Evolutionary conservation across 805 yeast genomes (phyloP).

Genomic region (Metschnikowia continentalis): DNA sequence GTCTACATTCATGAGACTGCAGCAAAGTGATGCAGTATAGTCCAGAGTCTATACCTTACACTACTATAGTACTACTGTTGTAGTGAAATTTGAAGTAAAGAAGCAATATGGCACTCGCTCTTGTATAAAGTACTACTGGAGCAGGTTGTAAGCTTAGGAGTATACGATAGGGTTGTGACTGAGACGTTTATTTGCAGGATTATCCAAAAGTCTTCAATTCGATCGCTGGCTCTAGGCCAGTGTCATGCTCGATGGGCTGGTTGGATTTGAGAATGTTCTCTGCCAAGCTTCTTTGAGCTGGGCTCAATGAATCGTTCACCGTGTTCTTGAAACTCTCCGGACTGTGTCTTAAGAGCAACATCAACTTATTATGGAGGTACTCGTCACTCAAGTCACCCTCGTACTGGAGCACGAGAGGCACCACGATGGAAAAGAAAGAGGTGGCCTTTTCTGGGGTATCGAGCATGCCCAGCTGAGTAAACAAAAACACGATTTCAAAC

Average conservation of each 20-base stretch:
- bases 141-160: too few relatives aligned
- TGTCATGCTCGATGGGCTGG: not conserved
- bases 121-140: too few relatives aligned
- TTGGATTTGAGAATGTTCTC: conserved; percentile 39
- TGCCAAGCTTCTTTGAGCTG: conserved; percentile 38
- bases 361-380: conserved; percentile 45
- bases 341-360: conserved; percentile 43
- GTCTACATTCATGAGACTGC: too few relatives aligned
- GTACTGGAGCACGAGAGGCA: conserved; percentile 36
- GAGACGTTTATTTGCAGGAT: not conserved
- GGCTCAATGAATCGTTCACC: conserved; percentile 35
- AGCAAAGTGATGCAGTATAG: too few relatives aligned
- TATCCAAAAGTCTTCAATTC: conserved; percentile 47
- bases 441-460: conserved; percentile 27
- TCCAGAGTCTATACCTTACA: too few relatives aligned
- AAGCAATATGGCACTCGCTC: too few relatives aligned
- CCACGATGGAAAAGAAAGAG: conserved; percentile 28
- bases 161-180: too few relatives aligned
- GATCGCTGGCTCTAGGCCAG: conserved; percentile 27
- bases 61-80: too few relatives aligned
- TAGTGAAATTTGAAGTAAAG: too few relatives aligned
- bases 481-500: conserved; percentile 48
- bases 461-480: conserved; percentile 31
- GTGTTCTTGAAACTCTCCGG: conserved; percentile 48
- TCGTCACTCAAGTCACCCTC: conserved; percentile 22